Conservation (phyloP, 352 stramenopile species). For the Phytophthora niederhauseri region DNA sequence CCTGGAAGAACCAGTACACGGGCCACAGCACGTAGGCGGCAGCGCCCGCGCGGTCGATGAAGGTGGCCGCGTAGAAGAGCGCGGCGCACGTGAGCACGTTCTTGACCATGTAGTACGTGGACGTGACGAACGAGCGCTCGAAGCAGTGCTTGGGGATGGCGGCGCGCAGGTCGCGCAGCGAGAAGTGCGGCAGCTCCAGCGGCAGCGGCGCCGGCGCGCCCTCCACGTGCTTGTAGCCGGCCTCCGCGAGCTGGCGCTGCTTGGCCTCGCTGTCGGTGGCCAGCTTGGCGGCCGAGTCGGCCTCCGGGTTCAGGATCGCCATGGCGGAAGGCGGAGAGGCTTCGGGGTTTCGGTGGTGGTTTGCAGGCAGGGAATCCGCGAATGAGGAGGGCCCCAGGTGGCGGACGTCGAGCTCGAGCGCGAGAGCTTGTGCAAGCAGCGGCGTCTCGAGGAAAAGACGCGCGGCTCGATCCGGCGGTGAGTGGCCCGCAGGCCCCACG, state of each 20-base stretch:
- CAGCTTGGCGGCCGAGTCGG: constrained; percentile 42
- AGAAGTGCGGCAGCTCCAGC: constrained; percentile 85
- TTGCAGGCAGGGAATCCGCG: constrained; percentile 37
- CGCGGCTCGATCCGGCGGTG: constrained; percentile 24
- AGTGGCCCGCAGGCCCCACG: constrained; percentile 29
- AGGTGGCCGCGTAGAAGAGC: constrained; percentile 90
- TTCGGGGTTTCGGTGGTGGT: constrained; percentile 23
- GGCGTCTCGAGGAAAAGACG: constrained; percentile 19
- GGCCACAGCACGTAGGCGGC: constrained; percentile 88
- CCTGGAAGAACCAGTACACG: constrained; percentile 98
- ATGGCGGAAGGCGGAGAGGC: constrained; percentile 28
- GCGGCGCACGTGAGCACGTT: constrained; percentile 91
- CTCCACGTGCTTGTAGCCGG: constrained; percentile 76
- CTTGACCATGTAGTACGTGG: constrained; percentile 91
- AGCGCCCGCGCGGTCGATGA: constrained; percentile 57
- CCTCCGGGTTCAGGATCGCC: constrained; percentile 73
- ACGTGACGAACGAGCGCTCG: constrained; percentile 92
- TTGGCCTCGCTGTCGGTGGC: constrained; percentile 37
- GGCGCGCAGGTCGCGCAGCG: constrained; percentile 89
- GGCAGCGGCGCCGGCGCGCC: constrained; percentile 80
- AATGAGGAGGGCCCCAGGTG: constrained; percentile 28
- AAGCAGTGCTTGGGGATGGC: constrained; percentile 97
- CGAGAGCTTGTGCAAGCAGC: neutral
- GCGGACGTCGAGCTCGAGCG: constrained; percentile 13
- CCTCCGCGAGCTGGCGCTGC: constrained; percentile 58